These are phyloP conservation scores for Citeromyces siamensis DNA, from an alignment of 1,139 yeast genomes.

Conservation along the genomic window DNA sequence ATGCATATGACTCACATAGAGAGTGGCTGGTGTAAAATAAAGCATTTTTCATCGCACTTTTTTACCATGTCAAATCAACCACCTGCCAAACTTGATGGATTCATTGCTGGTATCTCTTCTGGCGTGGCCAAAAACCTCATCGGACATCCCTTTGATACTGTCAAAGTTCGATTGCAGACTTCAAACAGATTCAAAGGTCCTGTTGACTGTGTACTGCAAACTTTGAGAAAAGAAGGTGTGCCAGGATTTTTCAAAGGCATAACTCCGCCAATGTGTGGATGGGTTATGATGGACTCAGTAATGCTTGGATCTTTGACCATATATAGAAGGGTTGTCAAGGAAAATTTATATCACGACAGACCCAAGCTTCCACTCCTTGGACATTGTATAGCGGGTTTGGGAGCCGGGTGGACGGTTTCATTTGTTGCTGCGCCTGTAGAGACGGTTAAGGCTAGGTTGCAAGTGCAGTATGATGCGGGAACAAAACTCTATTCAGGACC, in stretches of 20 bases:
- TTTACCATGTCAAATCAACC: slow-evolving; percentile 11
- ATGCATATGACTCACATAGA: too few species aligned
- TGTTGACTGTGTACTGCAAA: slow-evolving; percentile 64
- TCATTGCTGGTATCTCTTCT: slow-evolving; percentile 78
- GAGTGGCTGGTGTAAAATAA: slow-evolving; percentile 1
- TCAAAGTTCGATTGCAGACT: slow-evolving; percentile 81
- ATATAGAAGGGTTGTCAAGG: slow-evolving; percentile 57
- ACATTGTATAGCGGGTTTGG: slow-evolving; percentile 60
- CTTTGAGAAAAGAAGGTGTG: slow-evolving; percentile 61
- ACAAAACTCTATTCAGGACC: slow-evolving; percentile 69
- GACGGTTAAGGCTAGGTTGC: slow-evolving; percentile 77
- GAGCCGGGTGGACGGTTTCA: slow-evolving; percentile 89
- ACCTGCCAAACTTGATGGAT: slow-evolving; percentile 57
- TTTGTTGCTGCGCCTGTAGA: slow-evolving; percentile 94
- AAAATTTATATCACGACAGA: slow-evolving; percentile 43
- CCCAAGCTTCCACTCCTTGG: slow-evolving; percentile 59
- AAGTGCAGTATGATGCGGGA: slow-evolving; percentile 77
- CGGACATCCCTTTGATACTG: slow-evolving; percentile 90
- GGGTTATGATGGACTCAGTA: slow-evolving; percentile 87
- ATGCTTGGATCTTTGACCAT: slow-evolving; percentile 81
- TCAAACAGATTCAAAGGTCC: slow-evolving; percentile 74
- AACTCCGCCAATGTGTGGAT: slow-evolving; percentile 85
- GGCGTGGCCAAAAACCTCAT: slow-evolving; percentile 82
- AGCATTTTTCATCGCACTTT: neutral
- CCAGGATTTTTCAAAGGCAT: slow-evolving; percentile 79